Evolutionary conservation across 2,329 filamentous ascomycete genomes (phyloP), one percentile per base, ranked within the genome.

Genomic region (Trichoderma brevicompactum): DNA sequence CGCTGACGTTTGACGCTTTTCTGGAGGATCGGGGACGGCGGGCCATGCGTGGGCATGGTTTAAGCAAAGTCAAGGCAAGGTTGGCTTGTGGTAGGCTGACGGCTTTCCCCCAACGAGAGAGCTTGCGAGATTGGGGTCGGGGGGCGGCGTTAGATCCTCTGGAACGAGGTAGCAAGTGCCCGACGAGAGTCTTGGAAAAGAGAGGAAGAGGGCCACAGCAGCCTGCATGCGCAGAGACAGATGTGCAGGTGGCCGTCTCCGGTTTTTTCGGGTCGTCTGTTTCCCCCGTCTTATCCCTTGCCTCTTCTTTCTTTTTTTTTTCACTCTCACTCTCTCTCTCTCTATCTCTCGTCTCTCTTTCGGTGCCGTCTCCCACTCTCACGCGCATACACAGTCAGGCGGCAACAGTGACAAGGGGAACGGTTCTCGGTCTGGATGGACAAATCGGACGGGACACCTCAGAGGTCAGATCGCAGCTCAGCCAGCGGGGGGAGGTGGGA

Each of bases 1-100:
- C 85, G 83, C 68, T 82, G 79, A 70, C 87, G 85, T 77, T 89
- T 89, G 64, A 67, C 43, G 64, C 46, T 66, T 49, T 85, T 83
- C 70, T 85, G 80, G 49, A 79, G 75, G 70, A 76, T 78, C 70
- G 82, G 81, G 66, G 83, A 83, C 66, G 81, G 79, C 72, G 84
- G 81, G 79, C 79, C 83, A 83, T 66, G 63, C 41, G 66, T 58
- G 64, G 64, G 52, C 64, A 67, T 67, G 66, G 58, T 66, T 56
- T 59, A 15, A 40, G 19, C 40, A 34, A 19, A 28, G 36, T 13
- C 19, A 50, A 52, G 46, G 58, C 38, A 34, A 49, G 59, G 41
- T 15, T 28, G 28, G 32, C 13, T 59, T 43, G 40, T 63, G 59
- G 34, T 63, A 63, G 59, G 48, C 59, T 44, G 59, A 43, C 59